phyloP scores from a whole-genome alignment of 257 asterid genomes.

The Solanum medicagineum region DNA sequence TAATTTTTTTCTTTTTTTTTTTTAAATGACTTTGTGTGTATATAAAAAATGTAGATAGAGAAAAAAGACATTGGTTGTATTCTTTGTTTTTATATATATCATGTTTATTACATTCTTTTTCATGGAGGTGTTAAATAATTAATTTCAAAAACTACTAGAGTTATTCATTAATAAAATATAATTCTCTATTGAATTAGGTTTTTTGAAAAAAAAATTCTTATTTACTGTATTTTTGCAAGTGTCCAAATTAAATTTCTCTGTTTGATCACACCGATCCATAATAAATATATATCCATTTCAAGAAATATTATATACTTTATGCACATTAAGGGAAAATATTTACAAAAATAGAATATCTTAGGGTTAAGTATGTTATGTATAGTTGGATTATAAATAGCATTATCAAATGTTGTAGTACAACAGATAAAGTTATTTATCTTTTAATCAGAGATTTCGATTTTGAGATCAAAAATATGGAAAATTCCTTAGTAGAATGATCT shows the following conservation, averaged over 20 bases:
- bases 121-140: slow-evolving; percentile 1
- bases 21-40: not conserved
- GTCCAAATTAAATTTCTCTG: not conserved
- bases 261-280: too few species aligned
- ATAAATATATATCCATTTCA: too few species aligned
- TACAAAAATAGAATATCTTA: too few species aligned
- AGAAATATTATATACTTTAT: too few species aligned
- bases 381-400: not conserved
- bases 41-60: not conserved
- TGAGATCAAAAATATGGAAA: too few species aligned
- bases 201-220: not conserved
- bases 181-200: not conserved
- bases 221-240: not conserved
- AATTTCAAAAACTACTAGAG: not conserved
- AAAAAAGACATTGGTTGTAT: not conserved
- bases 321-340: too few species aligned
- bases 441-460: too few species aligned
- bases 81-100: not conserved
- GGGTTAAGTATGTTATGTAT: not conserved
- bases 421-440: too few species aligned
- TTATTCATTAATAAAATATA: not conserved
- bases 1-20: not conserved
- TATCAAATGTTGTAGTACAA: not conserved
- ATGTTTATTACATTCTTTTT: not conserved
- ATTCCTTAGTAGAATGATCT: too few species aligned